phyloP scores from a whole-genome alignment of 352 stramenopile genomes.

The Halophytophthora batemanensis region DNA sequence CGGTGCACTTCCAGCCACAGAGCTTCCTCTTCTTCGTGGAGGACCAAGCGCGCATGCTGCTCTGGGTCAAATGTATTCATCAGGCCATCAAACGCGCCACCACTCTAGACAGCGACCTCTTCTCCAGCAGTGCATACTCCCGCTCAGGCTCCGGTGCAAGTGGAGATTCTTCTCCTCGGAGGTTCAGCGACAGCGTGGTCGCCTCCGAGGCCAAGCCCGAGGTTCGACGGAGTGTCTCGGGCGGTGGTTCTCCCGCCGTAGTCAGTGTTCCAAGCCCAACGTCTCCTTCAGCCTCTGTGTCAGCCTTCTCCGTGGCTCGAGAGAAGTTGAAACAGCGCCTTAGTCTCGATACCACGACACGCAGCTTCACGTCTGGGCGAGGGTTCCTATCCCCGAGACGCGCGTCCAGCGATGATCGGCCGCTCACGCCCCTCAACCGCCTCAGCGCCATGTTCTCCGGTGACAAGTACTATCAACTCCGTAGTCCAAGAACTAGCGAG shows the following conservation, averaged over 20 bases:
- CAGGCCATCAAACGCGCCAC: slow-evolving; percentile 56
- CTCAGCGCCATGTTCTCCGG: slow-evolving; percentile 33
- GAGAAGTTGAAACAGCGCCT: slow-evolving; percentile 33
- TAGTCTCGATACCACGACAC: slow-evolving; percentile 23
- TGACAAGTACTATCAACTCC: slow-evolving; percentile 30
- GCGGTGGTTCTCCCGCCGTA: background rate
- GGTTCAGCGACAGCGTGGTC: slow-evolving; percentile 13
- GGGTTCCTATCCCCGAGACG: slow-evolving; percentile 24
- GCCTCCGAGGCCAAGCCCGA: background rate
- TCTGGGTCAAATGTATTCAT: slow-evolving; percentile 80
- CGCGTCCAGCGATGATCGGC: slow-evolving; percentile 17
- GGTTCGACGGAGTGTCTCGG: slow-evolving; percentile 4
- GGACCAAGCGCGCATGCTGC: slow-evolving; percentile 59
- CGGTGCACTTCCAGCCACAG: slow-evolving; percentile 52
- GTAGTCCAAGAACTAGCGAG: slow-evolving; percentile 27
- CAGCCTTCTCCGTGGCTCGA: slow-evolving; percentile 11
- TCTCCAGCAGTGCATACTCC: slow-evolving; percentile 21
- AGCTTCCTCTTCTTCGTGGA: slow-evolving; percentile 76
- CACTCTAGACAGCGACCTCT: slow-evolving; percentile 35
- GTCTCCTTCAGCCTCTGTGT: background rate
- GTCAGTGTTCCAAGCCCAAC: background rate
- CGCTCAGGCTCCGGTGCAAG: slow-evolving; percentile 14
- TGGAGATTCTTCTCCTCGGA: slow-evolving; percentile 1
- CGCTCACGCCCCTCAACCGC: slow-evolving; percentile 22
- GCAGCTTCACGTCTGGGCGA: slow-evolving; percentile 17